phyloP scores from a whole-genome alignment of 495 filamentous ascomycete species.

The Lepraria neglecta region DNA sequence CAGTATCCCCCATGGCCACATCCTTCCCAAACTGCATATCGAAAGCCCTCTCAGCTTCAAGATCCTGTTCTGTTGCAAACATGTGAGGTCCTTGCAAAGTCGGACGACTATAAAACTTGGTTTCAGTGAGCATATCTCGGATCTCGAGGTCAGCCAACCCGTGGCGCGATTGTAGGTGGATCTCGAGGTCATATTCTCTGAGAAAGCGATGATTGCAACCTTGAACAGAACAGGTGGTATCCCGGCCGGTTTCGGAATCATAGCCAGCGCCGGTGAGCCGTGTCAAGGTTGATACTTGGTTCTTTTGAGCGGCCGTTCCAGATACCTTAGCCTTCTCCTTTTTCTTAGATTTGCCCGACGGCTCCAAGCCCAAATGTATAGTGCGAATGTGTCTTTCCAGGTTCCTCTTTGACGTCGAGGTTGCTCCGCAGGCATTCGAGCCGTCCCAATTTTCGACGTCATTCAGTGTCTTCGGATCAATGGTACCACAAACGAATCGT shows the following conservation, averaged over 20 bases:
- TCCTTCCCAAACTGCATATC: constrained; percentile 14
- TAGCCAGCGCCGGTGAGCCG: constrained; percentile 57
- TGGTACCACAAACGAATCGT: constrained; percentile 66
- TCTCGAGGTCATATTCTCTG: constrained; percentile 59
- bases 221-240: constrained; percentile 49
- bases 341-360: constrained; percentile 34
- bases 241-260: constrained; percentile 45
- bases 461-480: constrained; percentile 51
- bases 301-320: constrained; percentile 21
- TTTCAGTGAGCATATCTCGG: constrained; percentile 41
- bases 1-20: background rate
- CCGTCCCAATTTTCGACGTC: constrained; percentile 59
- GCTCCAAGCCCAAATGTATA: constrained; percentile 58
- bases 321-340: constrained; percentile 4
- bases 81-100: constrained; percentile 8
- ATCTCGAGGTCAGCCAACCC: constrained; percentile 45
- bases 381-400: constrained; percentile 77
- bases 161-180: constrained; percentile 57
- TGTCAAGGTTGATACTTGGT: constrained; percentile 30
- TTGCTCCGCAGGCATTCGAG: constrained; percentile 59
- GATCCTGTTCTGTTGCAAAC: constrained; percentile 13
- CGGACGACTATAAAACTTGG: constrained; percentile 23
- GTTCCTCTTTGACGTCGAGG: constrained; percentile 62
- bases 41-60: constrained; percentile 16
- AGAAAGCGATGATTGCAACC: constrained; percentile 56